Base-by-base conservation (phyloP, 2,329 filamentous ascomycete species). In the Periconia sp. region DNA sequence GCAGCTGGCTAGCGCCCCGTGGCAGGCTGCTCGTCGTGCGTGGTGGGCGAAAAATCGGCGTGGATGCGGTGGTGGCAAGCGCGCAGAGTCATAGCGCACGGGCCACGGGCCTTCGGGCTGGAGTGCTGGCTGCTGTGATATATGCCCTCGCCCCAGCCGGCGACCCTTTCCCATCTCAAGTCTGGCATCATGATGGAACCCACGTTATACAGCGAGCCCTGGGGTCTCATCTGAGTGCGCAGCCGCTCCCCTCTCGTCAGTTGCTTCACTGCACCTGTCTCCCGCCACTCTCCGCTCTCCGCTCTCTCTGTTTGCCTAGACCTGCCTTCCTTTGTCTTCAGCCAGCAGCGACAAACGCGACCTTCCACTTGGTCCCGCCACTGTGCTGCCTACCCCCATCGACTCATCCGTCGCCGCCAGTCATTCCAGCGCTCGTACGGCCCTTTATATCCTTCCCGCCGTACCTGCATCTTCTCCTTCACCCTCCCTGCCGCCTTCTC, bases 391-490 rank as follows among this genome's bases (percentile, higher is more conserved):
- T 41, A 23, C 28, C 28, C 18, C 11, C 32, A n/a, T n/a, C 28
- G 37, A 37, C 37, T 41, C 37, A 41, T 41, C 28, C 38, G 18
- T 31, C 43, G 24, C 2, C 31, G 31, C 34, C 18, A 12, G 35
- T 22, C 25, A 30, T 34, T 40, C 29, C 33, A 26, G 18, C 45
- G 25, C 26, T 17, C 23, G 35, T 26, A 28, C 36, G 25, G 18
- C 19, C 28, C 26, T 36, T 40, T 48, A 43, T 43, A 45, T 26
- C 37, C 36, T 15, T 30, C 31, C 23, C 31, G 35, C 44, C 39
- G 51, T 57, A 55, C 54, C 52, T 59, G 50, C 54, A 48, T 54
- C 46, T 39, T 30, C 46, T 29, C 22, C 28, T 13, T 28, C 32
- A 36, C 38, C 46, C 35, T 38, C 15, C 35, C 15, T 13, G 17